phyloP scores from a whole-genome alignment of 352 stramenopile genomes.

The Pythium apleroticum region DNA sequence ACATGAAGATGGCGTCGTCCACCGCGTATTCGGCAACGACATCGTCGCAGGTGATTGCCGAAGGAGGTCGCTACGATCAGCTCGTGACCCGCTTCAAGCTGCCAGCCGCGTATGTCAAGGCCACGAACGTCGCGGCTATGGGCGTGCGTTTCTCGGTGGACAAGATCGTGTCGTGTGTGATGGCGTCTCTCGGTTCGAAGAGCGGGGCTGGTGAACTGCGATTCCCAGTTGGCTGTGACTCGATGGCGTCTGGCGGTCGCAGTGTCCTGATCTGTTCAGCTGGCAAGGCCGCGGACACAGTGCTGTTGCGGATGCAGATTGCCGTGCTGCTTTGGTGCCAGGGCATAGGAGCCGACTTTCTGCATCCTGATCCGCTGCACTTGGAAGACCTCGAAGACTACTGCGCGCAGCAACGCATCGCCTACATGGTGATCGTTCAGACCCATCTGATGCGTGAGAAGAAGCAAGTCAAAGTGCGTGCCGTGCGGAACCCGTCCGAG shows the following conservation, averaged over 20 bases:
- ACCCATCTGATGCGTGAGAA: slow-evolving; percentile 84
- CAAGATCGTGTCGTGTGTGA: slow-evolving; percentile 79
- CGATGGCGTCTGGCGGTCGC: slow-evolving; percentile 43
- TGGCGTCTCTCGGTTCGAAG: slow-evolving; percentile 42
- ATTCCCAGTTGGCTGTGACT: slow-evolving; percentile 7
- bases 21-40: slow-evolving; percentile 37
- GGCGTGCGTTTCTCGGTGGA: slow-evolving; percentile 85
- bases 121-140: slow-evolving; percentile 70
- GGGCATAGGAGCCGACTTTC: slow-evolving; percentile 73
- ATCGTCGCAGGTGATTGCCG: slow-evolving; percentile 70
- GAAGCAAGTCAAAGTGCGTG: slow-evolving; percentile 81
- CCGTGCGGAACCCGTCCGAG: slow-evolving; percentile 68
- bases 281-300: slow-evolving; percentile 67
- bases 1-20: slow-evolving; percentile 13
- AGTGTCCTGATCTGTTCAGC: slow-evolving; percentile 78
- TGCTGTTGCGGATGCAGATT: slow-evolving; percentile 79
- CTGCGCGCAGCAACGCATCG: slow-evolving; percentile 68
- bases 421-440: slow-evolving; percentile 87
- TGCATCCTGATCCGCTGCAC: slow-evolving; percentile 79
- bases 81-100: slow-evolving; percentile 85
- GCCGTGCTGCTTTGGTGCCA: slow-evolving; percentile 72
- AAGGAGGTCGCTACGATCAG: slow-evolving; percentile 81
- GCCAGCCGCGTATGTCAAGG: slow-evolving; percentile 72
- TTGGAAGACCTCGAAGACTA: slow-evolving; percentile 85
- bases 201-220: slow-evolving; percentile 18